These are phyloP conservation scores for Glaciozyma antarctica DNA, from an alignment of 768 basidiomycete species.

Conservation along the genomic window DNA sequence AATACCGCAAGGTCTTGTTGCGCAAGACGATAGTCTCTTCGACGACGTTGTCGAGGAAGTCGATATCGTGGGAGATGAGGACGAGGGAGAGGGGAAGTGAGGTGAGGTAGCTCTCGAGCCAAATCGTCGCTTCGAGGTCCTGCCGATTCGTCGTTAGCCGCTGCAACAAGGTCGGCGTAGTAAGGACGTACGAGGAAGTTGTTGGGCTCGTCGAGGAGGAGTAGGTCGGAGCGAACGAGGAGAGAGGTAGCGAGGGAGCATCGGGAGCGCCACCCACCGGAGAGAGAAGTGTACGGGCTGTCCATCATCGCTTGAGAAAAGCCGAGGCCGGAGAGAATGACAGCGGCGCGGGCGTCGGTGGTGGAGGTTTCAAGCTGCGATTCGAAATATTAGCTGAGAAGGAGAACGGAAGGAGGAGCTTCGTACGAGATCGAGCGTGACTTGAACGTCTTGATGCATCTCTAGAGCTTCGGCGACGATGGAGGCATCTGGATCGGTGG, in stretches of 20 bases:
- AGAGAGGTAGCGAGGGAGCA: slow-evolving; percentile 54
- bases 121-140: slow-evolving; percentile 32
- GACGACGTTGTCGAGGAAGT: slow-evolving; percentile 52
- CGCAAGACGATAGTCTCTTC: slow-evolving; percentile 57
- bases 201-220: slow-evolving; percentile 52
- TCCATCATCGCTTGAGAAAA: slow-evolving; percentile 45
- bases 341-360: slow-evolving; percentile 43
- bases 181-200: slow-evolving; percentile 46
- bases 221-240: slow-evolving; percentile 50
- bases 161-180: not conserved
- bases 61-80: slow-evolving; percentile 58
- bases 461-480: slow-evolving; percentile 16
- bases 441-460: slow-evolving; percentile 16
- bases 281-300: slow-evolving; percentile 45
- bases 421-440: slow-evolving; percentile 29
- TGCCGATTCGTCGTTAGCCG: not conserved
- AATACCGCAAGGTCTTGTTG: slow-evolving; percentile 48
- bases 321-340: slow-evolving; percentile 53
- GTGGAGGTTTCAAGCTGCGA: slow-evolving; percentile 35
- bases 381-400: not conserved
- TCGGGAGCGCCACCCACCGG: slow-evolving; percentile 59
- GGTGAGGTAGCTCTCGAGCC: slow-evolving; percentile 37
- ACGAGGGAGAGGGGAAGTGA: slow-evolving; percentile 46
- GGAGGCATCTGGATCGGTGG: not conserved
- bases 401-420: too few relatives aligned